These are phyloP conservation scores for Solanum etuberosum DNA, from an alignment of 257 asterid species.

Conservation along the genomic window DNA sequence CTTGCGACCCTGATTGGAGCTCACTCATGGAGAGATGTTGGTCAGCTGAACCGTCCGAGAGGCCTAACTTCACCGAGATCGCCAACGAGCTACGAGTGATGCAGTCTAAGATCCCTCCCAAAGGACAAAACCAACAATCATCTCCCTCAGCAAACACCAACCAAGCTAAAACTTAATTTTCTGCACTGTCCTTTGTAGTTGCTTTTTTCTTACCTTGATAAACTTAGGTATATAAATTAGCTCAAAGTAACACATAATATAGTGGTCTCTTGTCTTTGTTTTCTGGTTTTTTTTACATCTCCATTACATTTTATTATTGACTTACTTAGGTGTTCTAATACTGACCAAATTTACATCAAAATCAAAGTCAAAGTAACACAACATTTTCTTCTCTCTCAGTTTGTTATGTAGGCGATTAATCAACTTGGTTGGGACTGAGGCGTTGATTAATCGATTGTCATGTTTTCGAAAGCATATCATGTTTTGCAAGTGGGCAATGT, in stretches of 20 bases:
- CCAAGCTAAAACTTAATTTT: slow-evolving; percentile 31
- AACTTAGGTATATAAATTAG: slow-evolving; percentile 3
- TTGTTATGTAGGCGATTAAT: background rate
- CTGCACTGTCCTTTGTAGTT: background rate
- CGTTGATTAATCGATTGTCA: background rate
- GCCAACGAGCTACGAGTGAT: slow-evolving; percentile 67
- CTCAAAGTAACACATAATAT: background rate
- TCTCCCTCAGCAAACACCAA: slow-evolving; percentile 25
- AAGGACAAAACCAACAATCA: slow-evolving; percentile 46
- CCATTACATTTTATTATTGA: background rate
- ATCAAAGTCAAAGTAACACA: background rate
- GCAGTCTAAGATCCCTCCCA: slow-evolving; percentile 61
- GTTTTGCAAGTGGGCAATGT: no score
- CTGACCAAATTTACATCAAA: background rate
- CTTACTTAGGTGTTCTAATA: background rate
- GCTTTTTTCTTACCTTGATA: background rate
- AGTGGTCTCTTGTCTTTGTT: background rate
- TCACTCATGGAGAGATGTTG: slow-evolving; percentile 89
- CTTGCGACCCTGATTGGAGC: slow-evolving; percentile 72
- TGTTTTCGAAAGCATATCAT: background rate
- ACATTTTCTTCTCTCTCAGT: background rate
- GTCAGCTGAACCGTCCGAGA: slow-evolving; percentile 84
- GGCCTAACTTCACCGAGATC: slow-evolving; percentile 74
- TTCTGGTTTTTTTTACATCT: background rate
- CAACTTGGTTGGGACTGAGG: background rate